Evolutionary conservation across 768 basidiomycete species (phyloP), one percentile per base, ranked within the genome.

Genomic region (Pleurotus giganteus): DNA sequence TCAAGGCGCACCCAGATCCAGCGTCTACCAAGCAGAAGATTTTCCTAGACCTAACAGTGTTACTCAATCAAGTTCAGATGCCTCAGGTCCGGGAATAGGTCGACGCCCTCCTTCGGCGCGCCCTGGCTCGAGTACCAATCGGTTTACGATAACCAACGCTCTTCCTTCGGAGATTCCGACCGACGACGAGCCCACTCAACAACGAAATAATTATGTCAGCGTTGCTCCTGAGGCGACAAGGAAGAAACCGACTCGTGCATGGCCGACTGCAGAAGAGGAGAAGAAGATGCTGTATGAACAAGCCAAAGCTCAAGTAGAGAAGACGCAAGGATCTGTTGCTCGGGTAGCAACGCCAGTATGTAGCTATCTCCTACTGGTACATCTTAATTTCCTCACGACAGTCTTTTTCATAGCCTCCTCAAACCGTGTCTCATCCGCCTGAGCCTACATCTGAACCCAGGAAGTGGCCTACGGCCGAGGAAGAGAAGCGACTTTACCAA

Each of bases 401-500:
- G 36, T 43, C 28, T 49, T n/a, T 19, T 41, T 60, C 11, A 47
- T 8, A 32, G 32, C 39, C 28, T 17, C 28, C 26, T 29, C 57
- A 19, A 57, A 71, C 68, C 63, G 66, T 8, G 63, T 69, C 65
- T 2, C 59, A 66, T 26, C 58, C 59, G 60, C 34, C 44, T 62
- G 58, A 60, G 63, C 19, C 59, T 57, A 56, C 52, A 57, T 24
- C 56, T 47, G 46, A 49, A 31, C 55, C 64, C 27, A 61, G 64
- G 27, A 65, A 66, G 34, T 91, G 87, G 88, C 73, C 74, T 5
- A 78, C 85, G 1, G 88, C 91, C 0, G 90, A 91, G 67, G 81
- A 84, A 53, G 91, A 93, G 65, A 92, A 93, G 61, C 68, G 79
- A n/a, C 64, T 90, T n/a, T 91, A 79, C 66, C 74, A 86, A 47